phyloP scores from a whole-genome alignment of 192 early-diverging fungal genomes.

The Coemansia sp. region DNA sequence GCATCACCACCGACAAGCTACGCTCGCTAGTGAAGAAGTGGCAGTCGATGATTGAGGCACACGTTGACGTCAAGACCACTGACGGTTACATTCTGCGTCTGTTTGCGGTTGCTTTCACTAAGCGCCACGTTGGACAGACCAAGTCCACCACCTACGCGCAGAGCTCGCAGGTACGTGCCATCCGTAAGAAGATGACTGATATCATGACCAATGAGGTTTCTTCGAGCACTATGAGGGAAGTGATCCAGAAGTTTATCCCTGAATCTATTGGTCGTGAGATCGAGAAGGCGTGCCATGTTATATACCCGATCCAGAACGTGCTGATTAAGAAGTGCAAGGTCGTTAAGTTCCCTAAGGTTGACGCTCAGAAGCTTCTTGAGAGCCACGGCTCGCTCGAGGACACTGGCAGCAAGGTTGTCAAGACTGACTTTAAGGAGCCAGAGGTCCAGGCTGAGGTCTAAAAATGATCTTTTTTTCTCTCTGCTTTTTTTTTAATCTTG shows the following conservation, averaged over 20 bases:
- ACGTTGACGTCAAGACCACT: constrained; percentile 99
- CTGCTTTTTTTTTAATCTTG: constrained; percentile 13
- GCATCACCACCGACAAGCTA: constrained; percentile 99
- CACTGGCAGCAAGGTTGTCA: constrained; percentile 74
- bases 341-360: constrained; percentile 95
- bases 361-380: constrained; percentile 94
- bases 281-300: constrained; percentile 94
- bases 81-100: constrained; percentile 99
- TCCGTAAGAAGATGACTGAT: constrained; percentile 99
- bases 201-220: constrained; percentile 86
- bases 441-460: constrained; percentile 67
- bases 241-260: constrained; percentile 94
- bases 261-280: constrained; percentile 98
- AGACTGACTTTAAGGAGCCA: constrained; percentile 88
- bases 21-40: constrained; percentile 99
- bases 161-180: constrained; percentile 92
- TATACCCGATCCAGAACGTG: constrained; percentile 98
- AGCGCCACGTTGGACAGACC: constrained; percentile 89
- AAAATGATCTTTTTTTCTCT: constrained; percentile 14
- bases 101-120: constrained; percentile 97
- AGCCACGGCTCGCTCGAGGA: constrained; percentile 86
- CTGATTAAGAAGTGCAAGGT: constrained; percentile 99
- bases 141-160: constrained; percentile 98
- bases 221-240: constrained; percentile 89
- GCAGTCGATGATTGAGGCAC: constrained; percentile 97